Evolutionary conservation across 106 monocot genomes (phyloP).

Genomic region (Alisma plantagoaquatica): DNA sequence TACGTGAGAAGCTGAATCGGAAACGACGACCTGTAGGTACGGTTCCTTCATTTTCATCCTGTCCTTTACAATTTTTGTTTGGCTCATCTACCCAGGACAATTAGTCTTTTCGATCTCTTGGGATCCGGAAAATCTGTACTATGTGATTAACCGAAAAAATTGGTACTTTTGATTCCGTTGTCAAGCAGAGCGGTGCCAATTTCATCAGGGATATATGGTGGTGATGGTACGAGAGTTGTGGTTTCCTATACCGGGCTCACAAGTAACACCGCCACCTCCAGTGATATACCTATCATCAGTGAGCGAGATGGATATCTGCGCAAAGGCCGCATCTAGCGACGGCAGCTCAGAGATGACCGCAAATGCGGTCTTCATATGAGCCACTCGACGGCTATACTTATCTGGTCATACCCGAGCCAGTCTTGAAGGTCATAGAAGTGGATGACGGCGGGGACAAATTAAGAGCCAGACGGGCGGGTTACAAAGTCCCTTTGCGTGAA

Average conservation of each 20-base stretch:
- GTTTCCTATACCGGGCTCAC: slow-evolving; percentile 3
- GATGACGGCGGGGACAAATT: slow-evolving; percentile 91
- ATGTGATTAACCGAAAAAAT: too few relatives aligned
- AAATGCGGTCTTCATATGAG: slow-evolving; percentile 71
- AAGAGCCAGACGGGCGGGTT: slow-evolving; percentile 82
- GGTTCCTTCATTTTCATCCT: too few relatives aligned
- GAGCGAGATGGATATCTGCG: slow-evolving; percentile 7
- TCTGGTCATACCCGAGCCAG: slow-evolving; percentile 85
- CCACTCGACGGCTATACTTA: slow-evolving; percentile 96
- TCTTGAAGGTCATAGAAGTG: slow-evolving; percentile 98
- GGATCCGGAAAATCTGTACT: too few relatives aligned
- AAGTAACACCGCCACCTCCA: slow-evolving; percentile 1
- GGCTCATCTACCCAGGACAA: too few relatives aligned
- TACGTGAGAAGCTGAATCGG: too few relatives aligned
- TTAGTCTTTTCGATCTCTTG: too few relatives aligned
- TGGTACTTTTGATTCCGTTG: too few relatives aligned
- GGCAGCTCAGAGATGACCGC: slow-evolving; percentile 75
- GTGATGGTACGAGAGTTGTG: too few relatives aligned
- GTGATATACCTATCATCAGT: not conserved
- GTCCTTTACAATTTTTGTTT: too few relatives aligned
- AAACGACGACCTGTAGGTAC: too few relatives aligned
- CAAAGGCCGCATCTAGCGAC: slow-evolving; percentile 34
- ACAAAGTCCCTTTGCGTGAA: slow-evolving; percentile 76
- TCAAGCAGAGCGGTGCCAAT: too few relatives aligned
- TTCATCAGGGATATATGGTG: slow-evolving; percentile 29